Conservation (phyloP, 306 rosid species). For the Cucumis hystrix region DNA sequence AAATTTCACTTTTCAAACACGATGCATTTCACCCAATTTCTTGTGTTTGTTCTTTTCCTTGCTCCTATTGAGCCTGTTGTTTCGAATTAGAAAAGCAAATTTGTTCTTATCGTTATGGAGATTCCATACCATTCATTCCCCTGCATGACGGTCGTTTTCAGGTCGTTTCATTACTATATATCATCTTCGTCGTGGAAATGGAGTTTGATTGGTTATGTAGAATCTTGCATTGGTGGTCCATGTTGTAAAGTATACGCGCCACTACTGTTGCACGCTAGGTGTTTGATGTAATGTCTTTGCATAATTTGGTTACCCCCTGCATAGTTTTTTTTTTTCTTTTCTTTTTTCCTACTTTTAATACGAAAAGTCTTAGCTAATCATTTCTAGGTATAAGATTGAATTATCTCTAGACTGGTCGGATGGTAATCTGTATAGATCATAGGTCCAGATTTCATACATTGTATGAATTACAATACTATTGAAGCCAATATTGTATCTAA, state of each 20-base stretch:
- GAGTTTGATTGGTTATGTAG: neutral
- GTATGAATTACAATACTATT: neutral
- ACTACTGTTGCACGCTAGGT: slow-evolving; percentile 7
- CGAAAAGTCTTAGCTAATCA: neutral
- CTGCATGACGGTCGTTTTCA: slow-evolving; percentile 6
- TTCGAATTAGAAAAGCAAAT: neutral
- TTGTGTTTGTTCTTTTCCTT: neutral
- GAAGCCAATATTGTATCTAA: neutral
- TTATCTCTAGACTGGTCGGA: neutral
- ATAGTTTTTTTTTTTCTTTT: neutral
- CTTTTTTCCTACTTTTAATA: neutral
- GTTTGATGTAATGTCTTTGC: slow-evolving; percentile 7
- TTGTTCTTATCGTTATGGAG: slow-evolving; percentile 1
- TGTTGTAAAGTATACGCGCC: slow-evolving; percentile 4
- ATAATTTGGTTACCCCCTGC: neutral
- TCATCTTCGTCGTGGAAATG: neutral
- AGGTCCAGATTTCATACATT: neutral
- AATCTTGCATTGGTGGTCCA: slow-evolving; percentile 2
- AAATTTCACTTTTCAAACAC: neutral
- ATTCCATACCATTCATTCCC: neutral
- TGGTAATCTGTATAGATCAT: neutral
- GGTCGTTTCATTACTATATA: slow-evolving; percentile 4
- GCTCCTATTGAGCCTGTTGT: neutral
- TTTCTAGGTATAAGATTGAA: neutral
- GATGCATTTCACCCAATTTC: neutral